A percentile compares a stretch with the other conserved stretches of the same genome.
Conservation (phyloP, 192 early-diverging fungal genomes). For the Coemansia sp. region DNA sequence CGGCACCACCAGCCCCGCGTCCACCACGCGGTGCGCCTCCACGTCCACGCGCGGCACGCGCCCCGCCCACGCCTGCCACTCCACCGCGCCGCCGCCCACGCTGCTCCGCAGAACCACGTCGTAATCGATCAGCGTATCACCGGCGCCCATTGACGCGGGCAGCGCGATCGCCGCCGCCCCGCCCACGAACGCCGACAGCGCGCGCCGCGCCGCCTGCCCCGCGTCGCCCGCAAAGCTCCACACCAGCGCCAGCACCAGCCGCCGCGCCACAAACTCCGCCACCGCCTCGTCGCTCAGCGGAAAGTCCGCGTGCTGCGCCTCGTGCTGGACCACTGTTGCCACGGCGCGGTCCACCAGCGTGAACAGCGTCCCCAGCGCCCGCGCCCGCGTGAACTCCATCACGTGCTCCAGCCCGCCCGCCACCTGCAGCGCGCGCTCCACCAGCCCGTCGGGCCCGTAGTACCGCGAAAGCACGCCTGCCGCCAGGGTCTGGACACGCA, state of each 20-base stretch:
- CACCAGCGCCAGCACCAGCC: constrained; percentile 74
- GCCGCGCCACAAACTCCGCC: constrained; percentile 76
- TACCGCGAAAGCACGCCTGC: constrained; percentile 68
- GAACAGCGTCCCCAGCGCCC: constrained; percentile 81
- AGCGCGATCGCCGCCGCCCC: constrained; percentile 66
- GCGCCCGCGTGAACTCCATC: constrained; percentile 93
- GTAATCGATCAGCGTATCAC: constrained; percentile 76
- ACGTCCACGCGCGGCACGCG: constrained; percentile 93
- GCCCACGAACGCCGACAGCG: constrained; percentile 79
- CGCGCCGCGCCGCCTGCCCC: constrained; percentile 62
- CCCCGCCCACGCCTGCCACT: constrained; percentile 87
- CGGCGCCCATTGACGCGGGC: not conserved
- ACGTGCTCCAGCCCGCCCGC: constrained; percentile 81
- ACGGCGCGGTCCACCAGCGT: constrained; percentile 87
- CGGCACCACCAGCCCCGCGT: constrained; percentile 93
- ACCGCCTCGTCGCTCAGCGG: constrained; percentile 76
- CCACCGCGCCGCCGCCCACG: constrained; percentile 53
- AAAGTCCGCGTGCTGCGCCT: constrained; percentile 90
- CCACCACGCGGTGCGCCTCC: constrained; percentile 84
- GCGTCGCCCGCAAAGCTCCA: constrained; percentile 97
- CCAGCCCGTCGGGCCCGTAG: constrained; percentile 71
- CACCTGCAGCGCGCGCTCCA: constrained; percentile 64
- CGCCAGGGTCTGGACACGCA: constrained; percentile 72
- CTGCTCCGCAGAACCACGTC: constrained; percentile 73
- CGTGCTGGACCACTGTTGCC: constrained; percentile 81